Conservation (phyloP, 2,329 filamentous ascomycete species). For the Neofusicoccum laricinum region DNA sequence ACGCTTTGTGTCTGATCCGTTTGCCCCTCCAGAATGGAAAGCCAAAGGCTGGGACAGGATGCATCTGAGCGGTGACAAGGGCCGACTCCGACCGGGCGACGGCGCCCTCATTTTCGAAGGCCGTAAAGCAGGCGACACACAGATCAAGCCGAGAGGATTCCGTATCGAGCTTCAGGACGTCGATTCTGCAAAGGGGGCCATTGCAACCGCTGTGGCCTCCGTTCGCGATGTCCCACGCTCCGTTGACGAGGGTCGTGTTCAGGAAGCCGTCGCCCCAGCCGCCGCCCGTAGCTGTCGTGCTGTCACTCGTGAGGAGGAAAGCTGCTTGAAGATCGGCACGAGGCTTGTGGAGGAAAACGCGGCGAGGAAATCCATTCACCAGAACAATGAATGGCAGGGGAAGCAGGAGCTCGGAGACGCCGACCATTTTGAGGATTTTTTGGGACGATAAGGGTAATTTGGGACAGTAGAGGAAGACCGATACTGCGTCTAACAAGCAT, state of each 20-base stretch:
- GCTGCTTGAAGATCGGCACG: not conserved
- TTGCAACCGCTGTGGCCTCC: slow-evolving; percentile 40
- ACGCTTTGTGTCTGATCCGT: no score
- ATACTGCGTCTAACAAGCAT: no score
- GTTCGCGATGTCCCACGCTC: slow-evolving; percentile 45
- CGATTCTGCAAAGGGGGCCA: not conserved
- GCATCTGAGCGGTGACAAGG: slow-evolving; percentile 79
- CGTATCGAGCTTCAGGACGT: slow-evolving; percentile 66
- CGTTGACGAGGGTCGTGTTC: slow-evolving; percentile 43
- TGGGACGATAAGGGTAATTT: no score
- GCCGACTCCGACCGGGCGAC: slow-evolving; percentile 51
- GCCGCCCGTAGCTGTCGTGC: slow-evolving; percentile 32
- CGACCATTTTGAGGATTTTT: no score
- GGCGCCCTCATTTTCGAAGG: slow-evolving; percentile 74
- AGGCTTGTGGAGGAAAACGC: not conserved
- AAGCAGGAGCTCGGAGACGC: no score
- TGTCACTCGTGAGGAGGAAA: slow-evolving; percentile 37
- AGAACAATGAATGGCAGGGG: not conserved
- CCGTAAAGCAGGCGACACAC: slow-evolving; percentile 64
- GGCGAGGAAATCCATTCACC: not conserved
- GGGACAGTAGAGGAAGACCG: no score
- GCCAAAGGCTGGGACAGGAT: slow-evolving; percentile 49
- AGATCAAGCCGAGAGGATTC: slow-evolving; percentile 79
- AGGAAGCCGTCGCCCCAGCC: slow-evolving; percentile 61
- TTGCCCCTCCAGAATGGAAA: no score